Evolutionary conservation across 768 basidiomycete genomes (phyloP).

Genomic region (Trametes coccinea): DNA sequence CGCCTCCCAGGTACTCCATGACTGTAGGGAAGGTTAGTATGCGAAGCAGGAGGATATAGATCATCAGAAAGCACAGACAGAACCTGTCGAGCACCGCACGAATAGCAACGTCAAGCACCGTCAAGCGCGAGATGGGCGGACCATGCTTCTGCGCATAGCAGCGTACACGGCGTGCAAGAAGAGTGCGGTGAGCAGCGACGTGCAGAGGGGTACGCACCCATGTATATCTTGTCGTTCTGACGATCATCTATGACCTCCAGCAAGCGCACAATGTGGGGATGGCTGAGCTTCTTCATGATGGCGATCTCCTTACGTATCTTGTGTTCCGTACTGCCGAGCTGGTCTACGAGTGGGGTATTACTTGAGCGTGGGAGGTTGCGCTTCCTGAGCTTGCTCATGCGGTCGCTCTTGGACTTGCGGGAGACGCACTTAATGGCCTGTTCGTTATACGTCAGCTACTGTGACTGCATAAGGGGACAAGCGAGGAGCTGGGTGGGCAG

Average conservation of each 20-base stretch:
- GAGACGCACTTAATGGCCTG: slow-evolving; percentile 82
- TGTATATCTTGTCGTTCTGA: slow-evolving; percentile 84
- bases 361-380: slow-evolving; percentile 44
- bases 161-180: slow-evolving; percentile 2
- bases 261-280: slow-evolving; percentile 86
- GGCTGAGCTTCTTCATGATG: slow-evolving; percentile 96
- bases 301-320: slow-evolving; percentile 94
- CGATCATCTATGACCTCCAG: slow-evolving; percentile 95
- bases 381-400: slow-evolving; percentile 49
- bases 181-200: neutral
- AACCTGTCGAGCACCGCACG: neutral
- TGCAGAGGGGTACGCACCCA: slow-evolving; percentile 61
- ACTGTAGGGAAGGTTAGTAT: slow-evolving; percentile 50
- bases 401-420: slow-evolving; percentile 69
- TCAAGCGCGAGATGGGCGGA: slow-evolving; percentile 1
- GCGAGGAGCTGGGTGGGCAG: slow-evolving; percentile 33
- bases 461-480: neutral
- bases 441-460: neutral
- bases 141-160: neutral
- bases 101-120: neutral
- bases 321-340: slow-evolving; percentile 69
- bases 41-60: neutral
- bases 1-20: slow-evolving; percentile 95
- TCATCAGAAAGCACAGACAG: slow-evolving; percentile 11
- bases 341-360: slow-evolving; percentile 63